Conservation (phyloP, 352 stramenopile species). For the Pilasporangium apinafurcum region DNA sequence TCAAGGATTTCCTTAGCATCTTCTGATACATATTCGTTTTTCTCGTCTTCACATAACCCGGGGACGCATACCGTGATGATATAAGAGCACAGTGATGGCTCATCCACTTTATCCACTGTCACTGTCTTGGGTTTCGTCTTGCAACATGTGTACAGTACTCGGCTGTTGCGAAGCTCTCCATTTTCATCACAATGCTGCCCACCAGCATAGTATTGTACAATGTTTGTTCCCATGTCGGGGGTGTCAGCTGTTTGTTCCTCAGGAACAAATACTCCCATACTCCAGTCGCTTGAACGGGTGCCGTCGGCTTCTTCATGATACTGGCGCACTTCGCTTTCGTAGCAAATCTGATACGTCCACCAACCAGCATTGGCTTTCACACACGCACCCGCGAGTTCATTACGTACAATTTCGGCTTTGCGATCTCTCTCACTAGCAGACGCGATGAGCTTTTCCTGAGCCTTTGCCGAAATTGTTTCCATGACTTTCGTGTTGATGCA, state of each 20-base stretch:
- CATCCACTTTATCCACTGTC: constrained; percentile 70
- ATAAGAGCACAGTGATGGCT: constrained; percentile 77
- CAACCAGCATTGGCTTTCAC: constrained; percentile 54
- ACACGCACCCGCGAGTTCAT: constrained; percentile 48
- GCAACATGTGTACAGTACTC: constrained; percentile 77
- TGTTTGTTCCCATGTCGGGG: constrained; percentile 21
- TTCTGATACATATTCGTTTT: constrained; percentile 15
- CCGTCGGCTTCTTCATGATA: constrained; percentile 76
- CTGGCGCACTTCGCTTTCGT: constrained; percentile 74
- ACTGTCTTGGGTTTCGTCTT: constrained; percentile 40
- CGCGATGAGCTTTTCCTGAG: constrained; percentile 28
- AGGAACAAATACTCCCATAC: constrained; percentile 61
- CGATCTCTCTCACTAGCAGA: constrained; percentile 21
- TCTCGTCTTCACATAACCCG: constrained; percentile 42
- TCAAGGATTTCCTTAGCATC: constrained; percentile 30
- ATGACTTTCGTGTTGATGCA: constrained; percentile 61
- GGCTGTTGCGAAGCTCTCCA: constrained; percentile 57
- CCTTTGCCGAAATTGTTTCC: constrained; percentile 33
- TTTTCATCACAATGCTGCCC: constrained; percentile 85
- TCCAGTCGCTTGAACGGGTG: constrained; percentile 71
- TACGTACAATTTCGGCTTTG: constrained; percentile 36
- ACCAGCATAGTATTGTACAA: constrained; percentile 66
- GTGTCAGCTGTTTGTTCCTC: constrained; percentile 18
- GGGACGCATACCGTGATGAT: constrained; percentile 77
- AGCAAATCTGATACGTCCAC: constrained; percentile 86